These are phyloP conservation scores for Scopulariopsis brevicaulis DNA, from an alignment of 2,329 filamentous ascomycete genomes.

Conservation along the genomic window DNA sequence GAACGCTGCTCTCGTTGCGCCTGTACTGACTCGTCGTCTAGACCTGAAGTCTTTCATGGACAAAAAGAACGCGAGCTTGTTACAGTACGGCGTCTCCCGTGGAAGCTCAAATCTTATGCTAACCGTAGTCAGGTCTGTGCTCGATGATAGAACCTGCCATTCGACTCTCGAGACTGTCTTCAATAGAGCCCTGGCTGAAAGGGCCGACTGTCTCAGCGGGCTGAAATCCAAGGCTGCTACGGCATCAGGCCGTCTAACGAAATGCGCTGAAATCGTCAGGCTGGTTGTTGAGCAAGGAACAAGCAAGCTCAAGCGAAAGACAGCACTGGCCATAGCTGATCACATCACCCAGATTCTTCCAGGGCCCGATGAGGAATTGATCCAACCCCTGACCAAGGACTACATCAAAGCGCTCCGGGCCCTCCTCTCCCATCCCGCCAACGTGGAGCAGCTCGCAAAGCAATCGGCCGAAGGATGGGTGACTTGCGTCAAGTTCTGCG, in stretches of 20 bases:
- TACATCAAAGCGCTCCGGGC: constrained; percentile 67
- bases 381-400: constrained; percentile 59
- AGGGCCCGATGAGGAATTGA: constrained; percentile 46
- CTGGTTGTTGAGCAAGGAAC: constrained; percentile 60
- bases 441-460: constrained; percentile 66
- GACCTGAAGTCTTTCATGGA: constrained; percentile 24
- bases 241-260: constrained; percentile 47
- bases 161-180: constrained; percentile 75
- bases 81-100: constrained; percentile 18
- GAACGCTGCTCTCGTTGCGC: not conserved
- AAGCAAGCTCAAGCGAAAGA: constrained; percentile 59
- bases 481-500: constrained; percentile 58
- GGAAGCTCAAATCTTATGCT: not conserved
- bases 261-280: constrained; percentile 61
- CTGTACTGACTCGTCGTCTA: constrained; percentile 7
- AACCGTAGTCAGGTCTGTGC: not conserved
- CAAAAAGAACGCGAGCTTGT: constrained; percentile 20
- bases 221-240: constrained; percentile 36
- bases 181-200: constrained; percentile 54
- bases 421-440: constrained; percentile 61
- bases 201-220: constrained; percentile 46
- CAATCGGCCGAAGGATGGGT: constrained; percentile 52
- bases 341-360: constrained; percentile 71
- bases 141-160: constrained; percentile 72
- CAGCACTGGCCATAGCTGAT: constrained; percentile 65